Evolutionary conservation across 345 rosid genomes (phyloP).

Genomic region (Erucastrum elatum): DNA sequence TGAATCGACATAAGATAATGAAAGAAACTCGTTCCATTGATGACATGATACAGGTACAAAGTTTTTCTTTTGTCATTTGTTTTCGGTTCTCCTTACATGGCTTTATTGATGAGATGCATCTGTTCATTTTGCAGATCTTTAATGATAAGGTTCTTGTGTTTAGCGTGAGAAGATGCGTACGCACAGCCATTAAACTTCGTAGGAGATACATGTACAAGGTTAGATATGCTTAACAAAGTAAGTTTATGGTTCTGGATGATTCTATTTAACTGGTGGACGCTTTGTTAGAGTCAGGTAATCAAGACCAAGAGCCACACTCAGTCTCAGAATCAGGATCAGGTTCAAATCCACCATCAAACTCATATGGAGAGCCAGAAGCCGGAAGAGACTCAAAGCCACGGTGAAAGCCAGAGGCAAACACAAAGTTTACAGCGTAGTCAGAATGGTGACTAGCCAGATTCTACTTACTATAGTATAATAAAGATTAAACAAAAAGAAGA

Average conservation of each 20-base stretch:
- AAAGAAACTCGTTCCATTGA: conserved; percentile 82
- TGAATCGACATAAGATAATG: conserved; percentile 83
- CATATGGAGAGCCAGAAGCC: conserved; percentile 32
- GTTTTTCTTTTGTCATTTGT: no score
- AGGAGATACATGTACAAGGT: conserved; percentile 87
- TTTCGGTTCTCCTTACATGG: background rate
- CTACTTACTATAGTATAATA: conserved; percentile 16
- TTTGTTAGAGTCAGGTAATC: conserved; percentile 54
- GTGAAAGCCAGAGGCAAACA: conserved; percentile 34
- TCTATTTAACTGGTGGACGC: conserved; percentile 30
- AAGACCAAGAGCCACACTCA: conserved; percentile 44
- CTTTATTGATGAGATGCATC: conserved; percentile 14
- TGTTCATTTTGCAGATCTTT: conserved; percentile 59
- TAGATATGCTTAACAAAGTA: conserved; percentile 23
- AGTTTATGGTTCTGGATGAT: background rate
- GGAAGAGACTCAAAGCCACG: conserved; percentile 35
- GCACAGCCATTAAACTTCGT: conserved; percentile 75
- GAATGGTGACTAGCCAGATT: conserved; percentile 45
- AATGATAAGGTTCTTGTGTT: conserved; percentile 79
- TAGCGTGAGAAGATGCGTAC: conserved; percentile 65
- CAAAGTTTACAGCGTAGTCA: conserved; percentile 24
- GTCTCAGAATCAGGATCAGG: conserved; percentile 28
- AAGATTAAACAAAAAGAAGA: conserved; percentile 16
- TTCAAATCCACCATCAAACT: conserved; percentile 35
- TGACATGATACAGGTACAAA: conserved; percentile 77